These are phyloP conservation scores for Mortierella sp. DNA, from an alignment of 371 early-diverging fungal genomes.

Conservation along the genomic window DNA sequence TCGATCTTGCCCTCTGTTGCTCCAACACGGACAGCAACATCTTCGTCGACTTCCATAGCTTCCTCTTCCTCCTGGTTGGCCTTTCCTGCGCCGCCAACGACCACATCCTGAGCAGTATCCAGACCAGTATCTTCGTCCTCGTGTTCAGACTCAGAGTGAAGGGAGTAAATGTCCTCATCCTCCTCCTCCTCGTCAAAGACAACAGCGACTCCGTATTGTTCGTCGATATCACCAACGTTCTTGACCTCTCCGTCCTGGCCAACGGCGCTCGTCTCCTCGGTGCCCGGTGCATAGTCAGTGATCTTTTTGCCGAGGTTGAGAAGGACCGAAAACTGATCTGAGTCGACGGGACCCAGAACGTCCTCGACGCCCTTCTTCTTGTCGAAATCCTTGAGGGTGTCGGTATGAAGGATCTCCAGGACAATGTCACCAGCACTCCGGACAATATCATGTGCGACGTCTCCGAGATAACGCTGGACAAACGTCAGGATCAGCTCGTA, in stretches of 20 bases:
- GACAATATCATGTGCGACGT: slow-evolving; percentile 91
- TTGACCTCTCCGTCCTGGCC: slow-evolving; percentile 60
- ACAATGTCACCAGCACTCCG: slow-evolving; percentile 92
- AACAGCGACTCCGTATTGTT: slow-evolving; percentile 84
- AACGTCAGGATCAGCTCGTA: slow-evolving; percentile 92
- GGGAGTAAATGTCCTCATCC: slow-evolving; percentile 73
- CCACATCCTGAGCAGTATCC: slow-evolving; percentile 62
- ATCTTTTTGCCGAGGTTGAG: slow-evolving; percentile 94
- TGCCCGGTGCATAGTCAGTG: slow-evolving; percentile 82
- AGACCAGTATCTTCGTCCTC: slow-evolving; percentile 59
- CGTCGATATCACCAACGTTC: slow-evolving; percentile 74
- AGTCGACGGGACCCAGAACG: slow-evolving; percentile 71
- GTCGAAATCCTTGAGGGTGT: slow-evolving; percentile 89
- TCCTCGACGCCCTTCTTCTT: slow-evolving; percentile 88
- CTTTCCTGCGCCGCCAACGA: slow-evolving; percentile 62
- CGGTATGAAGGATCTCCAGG: slow-evolving; percentile 88
- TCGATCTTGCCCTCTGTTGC: slow-evolving; percentile 60
- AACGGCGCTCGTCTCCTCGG: slow-evolving; percentile 54
- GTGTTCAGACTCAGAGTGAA: slow-evolving; percentile 70
- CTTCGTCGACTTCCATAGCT: slow-evolving; percentile 61
- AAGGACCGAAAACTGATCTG: slow-evolving; percentile 70
- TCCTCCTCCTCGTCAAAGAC: slow-evolving; percentile 83
- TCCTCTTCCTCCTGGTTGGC: slow-evolving; percentile 60
- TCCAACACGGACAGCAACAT: slow-evolving; percentile 61
- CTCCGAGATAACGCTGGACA: slow-evolving; percentile 86